Base-by-base conservation (phyloP, 192 early-diverging fungal species). In the Coemansia sp. region DNA sequence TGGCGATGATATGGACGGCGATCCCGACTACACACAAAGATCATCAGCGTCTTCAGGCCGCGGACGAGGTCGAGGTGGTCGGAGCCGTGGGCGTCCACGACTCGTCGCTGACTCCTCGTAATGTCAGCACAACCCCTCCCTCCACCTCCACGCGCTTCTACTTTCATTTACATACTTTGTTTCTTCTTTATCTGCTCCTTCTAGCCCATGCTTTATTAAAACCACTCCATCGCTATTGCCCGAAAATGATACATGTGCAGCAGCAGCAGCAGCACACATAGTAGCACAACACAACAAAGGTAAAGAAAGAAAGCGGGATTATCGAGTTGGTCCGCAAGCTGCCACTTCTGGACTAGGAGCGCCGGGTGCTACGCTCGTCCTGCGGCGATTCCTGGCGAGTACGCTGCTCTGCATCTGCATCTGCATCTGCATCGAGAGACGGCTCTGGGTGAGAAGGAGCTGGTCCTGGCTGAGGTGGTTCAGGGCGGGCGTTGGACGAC, bases 41-140 rank as follows among this genome's bases (percentile, higher is more conserved):
- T n/a, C 20, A 11, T 32, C 51, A 54, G 11, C 69, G 11, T 41
- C 63, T 7, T 19, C 68, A 10, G 66, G 62, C 6, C 75, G 78
- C 40, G 85, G 77, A 37, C 69, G 81, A 43, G 81, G 76, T 54
- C 55, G 73, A 43, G 77, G 77, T 16, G 77, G 72, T 11, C 61
- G 74, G 12, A 68, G 74, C 37, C 72, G 77, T 43, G 61, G 64
- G 7, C 61, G 61, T 37, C 64, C 57, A 19, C 67, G 46, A 49
- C 40, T 43, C 20, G 58, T 56, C 17, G 43, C 37, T 20, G 39
- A 54, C 25, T 54, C 51, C 8, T 54, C 20, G 22, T 12, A 22
- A 4, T 32, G 32, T 4, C 32, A 32, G 32, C 32, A 32, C 32
- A 32, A 32, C 32, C 32, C 1, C 32, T 32, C 39, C 22, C 49